A percentile compares a stretch with the other conserved stretches of the same genome.
Conservation (phyloP, 176 grass and related monocot genomes). For the Bothriochloa decipiens region DNA sequence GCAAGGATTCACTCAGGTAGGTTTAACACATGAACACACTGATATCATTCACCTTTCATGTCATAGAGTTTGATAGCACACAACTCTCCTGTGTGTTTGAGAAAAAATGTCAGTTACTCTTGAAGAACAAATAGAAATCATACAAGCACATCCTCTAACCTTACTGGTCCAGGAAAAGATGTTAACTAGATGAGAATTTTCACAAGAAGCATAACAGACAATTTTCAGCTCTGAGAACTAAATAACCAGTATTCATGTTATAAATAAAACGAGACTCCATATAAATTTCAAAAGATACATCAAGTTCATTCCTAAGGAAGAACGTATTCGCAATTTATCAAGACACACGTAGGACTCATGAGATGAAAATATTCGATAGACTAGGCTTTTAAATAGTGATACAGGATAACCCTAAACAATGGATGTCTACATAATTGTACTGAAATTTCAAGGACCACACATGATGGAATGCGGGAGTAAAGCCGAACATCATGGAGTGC, state of each 20-base stretch:
- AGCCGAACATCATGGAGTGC: slow-evolving; percentile 48
- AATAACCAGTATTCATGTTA: slow-evolving; percentile 27
- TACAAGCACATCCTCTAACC: not conserved
- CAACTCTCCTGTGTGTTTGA: not conserved
- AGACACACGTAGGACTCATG: not conserved
- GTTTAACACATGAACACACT: not conserved
- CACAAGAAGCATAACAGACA: slow-evolving; percentile 5
- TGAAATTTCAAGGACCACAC: slow-evolving; percentile 42
- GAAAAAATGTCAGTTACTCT: slow-evolving; percentile 11
- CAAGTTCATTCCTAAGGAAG: slow-evolving; percentile 36
- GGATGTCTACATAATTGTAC: slow-evolving; percentile 38
- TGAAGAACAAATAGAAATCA: not conserved
- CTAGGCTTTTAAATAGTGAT: slow-evolving; percentile 31
- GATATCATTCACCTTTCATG: slow-evolving; percentile 14
- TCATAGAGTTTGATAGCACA: not conserved
- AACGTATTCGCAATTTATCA: slow-evolving; percentile 21
- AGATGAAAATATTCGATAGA: slow-evolving; percentile 24
- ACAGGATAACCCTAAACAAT: slow-evolving; percentile 25
- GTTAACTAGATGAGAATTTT: not conserved
- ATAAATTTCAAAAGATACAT: slow-evolving; percentile 1
- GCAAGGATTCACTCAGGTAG: not conserved
- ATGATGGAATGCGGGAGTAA: slow-evolving; percentile 27
- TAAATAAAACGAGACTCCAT: slow-evolving; percentile 22
- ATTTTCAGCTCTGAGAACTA: not conserved
- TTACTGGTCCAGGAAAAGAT: slow-evolving; percentile 31